A percentile compares a stretch with the other conserved stretches of the same genome.
Conservation (phyloP, 495 filamentous ascomycete genomes). For the Physcia stellaris region DNA sequence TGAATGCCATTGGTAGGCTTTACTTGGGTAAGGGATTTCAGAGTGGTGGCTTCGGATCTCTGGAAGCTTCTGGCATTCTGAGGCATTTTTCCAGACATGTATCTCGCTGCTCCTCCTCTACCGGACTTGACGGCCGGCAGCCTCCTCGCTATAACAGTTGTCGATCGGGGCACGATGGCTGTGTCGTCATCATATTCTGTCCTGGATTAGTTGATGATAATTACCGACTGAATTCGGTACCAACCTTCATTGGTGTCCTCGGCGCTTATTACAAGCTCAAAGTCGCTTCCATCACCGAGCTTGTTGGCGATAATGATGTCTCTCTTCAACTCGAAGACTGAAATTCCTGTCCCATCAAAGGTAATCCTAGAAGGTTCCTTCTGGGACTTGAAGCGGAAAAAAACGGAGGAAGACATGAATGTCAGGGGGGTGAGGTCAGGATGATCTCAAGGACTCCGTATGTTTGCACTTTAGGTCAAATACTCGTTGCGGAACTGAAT, state of each 20-base stretch:
- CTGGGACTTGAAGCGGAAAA: constrained; percentile 99
- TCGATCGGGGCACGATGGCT: constrained; percentile 83
- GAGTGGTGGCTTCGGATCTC: constrained; percentile 48
- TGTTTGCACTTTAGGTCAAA: no score
- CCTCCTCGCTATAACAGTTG: constrained; percentile 80
- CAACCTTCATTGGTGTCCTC: constrained; percentile 87
- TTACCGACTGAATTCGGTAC: constrained; percentile 13
- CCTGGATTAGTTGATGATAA: neutral
- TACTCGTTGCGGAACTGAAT: no score
- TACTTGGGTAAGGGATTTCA: constrained; percentile 29
- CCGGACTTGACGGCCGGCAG: constrained; percentile 70
- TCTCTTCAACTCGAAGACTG: constrained; percentile 95
- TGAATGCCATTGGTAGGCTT: constrained; percentile 32
- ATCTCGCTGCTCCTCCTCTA: constrained; percentile 78
- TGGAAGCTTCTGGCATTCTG: constrained; percentile 70
- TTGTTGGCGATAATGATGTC: constrained; percentile 91
- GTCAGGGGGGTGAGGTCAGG: no score
- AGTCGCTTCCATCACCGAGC: constrained; percentile 92
- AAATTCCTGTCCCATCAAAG: constrained; percentile 97
- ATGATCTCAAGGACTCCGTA: no score
- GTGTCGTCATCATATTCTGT: constrained; percentile 96
- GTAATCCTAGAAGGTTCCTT: constrained; percentile 87
- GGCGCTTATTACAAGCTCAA: constrained; percentile 85
- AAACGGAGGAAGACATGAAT: constrained; percentile 93
- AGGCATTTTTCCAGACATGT: constrained; percentile 95